Evolutionary conservation across 2,329 filamentous ascomycete species (phyloP).

Genomic region (Fusarium hostae): DNA sequence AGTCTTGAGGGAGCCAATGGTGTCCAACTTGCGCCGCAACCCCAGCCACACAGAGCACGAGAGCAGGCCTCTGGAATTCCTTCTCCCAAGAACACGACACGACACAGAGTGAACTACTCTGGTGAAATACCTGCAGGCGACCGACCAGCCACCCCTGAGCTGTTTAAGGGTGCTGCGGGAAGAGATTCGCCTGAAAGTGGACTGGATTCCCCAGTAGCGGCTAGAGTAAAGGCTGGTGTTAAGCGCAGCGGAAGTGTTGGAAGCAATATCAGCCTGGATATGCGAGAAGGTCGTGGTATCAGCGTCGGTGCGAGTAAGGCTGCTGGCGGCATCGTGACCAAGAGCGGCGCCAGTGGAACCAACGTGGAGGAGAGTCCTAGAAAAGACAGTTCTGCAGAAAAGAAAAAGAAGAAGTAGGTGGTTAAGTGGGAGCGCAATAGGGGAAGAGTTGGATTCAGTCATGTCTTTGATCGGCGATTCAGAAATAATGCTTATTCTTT

Average conservation of each 20-base stretch:
- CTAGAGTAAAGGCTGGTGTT: constrained; percentile 21
- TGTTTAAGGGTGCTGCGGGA: constrained; percentile 4
- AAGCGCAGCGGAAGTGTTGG: constrained; percentile 44
- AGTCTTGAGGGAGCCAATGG: constrained; percentile 35
- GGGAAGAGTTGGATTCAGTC: not conserved
- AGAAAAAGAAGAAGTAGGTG: constrained; percentile 33
- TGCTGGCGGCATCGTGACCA: constrained; percentile 51
- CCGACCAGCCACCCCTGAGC: constrained; percentile 33
- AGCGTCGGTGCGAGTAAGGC: constrained; percentile 53
- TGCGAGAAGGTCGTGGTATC: constrained; percentile 54
- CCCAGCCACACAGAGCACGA: constrained; percentile 46
- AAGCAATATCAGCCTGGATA: constrained; percentile 55
- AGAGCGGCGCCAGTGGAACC: constrained; percentile 35
- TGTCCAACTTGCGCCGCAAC: constrained; percentile 7
- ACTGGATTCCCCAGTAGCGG: constrained; percentile 28
- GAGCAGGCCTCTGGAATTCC: constrained; percentile 36
- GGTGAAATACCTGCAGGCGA: constrained; percentile 15
- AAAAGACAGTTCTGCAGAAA: constrained; percentile 28
- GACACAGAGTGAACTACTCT: constrained; percentile 26
- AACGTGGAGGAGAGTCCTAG: constrained; percentile 26
- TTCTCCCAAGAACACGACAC: constrained; percentile 35
- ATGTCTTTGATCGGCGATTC: not conserved
- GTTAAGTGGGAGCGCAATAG: not conserved
- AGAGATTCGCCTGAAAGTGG: constrained; percentile 34
- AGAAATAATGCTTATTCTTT: constrained; percentile 9